Evolutionary conservation across 2,329 filamentous ascomycete species (phyloP).

Genomic region (Trichophaea hybrida): DNA sequence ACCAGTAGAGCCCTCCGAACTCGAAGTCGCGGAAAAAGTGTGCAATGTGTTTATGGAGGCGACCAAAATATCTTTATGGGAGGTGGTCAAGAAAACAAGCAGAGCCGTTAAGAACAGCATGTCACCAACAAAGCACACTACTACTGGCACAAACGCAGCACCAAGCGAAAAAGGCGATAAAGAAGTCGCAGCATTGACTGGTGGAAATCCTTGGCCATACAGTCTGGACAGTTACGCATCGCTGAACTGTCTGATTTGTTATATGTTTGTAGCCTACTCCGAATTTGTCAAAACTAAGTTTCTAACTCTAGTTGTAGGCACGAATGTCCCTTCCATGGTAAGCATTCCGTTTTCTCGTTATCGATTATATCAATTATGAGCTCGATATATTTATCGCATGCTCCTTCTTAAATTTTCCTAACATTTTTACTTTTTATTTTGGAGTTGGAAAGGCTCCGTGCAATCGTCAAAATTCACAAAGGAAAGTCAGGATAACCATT

Average conservation of each 20-base stretch:
- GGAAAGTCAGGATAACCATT: background rate
- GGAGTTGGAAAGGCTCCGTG: background rate
- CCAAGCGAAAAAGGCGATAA: background rate
- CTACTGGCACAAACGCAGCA: background rate
- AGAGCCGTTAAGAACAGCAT: constrained; percentile 13
- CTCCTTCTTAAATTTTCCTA: background rate
- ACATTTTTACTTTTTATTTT: background rate
- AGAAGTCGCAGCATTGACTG: background rate
- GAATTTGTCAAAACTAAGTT: background rate
- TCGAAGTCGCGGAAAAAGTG: constrained; percentile 15
- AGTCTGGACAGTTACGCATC: constrained; percentile 22
- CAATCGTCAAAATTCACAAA: background rate
- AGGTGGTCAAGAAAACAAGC: constrained; percentile 17
- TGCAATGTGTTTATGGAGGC: constrained; percentile 17
- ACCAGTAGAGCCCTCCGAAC: constrained; percentile 3
- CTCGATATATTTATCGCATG: background rate
- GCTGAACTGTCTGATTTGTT: constrained; percentile 21
- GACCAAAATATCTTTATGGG: constrained; percentile 19
- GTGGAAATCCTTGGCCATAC: constrained; percentile 16
- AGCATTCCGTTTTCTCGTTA: background rate
- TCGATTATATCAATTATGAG: background rate
- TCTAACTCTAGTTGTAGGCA: constrained; percentile 12
- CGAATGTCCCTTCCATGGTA: constrained; percentile 23
- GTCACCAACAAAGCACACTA: constrained; percentile 5
- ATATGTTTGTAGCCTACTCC: constrained; percentile 14